Conservation (phyloP, 805 yeast species). For the Yarrowia sp. region DNA sequence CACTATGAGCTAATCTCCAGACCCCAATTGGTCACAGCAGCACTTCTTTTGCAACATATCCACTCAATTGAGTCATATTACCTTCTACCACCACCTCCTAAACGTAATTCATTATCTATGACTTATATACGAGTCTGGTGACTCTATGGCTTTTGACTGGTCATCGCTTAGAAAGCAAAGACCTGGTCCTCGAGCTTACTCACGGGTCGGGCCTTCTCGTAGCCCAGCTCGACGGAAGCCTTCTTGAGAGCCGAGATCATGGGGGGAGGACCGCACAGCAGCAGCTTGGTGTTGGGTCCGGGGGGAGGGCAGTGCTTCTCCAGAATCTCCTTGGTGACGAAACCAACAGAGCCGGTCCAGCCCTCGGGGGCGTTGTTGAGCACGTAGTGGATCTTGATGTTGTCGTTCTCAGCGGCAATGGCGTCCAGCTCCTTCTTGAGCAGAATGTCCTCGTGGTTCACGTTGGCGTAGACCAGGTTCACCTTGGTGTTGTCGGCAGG, state of each 20-base stretch:
- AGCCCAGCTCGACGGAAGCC: slow-evolving; percentile 76
- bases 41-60: too few species aligned
- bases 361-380: slow-evolving; percentile 71
- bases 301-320: slow-evolving; percentile 67
- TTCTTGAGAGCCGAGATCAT: slow-evolving; percentile 86
- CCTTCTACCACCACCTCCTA: too few species aligned
- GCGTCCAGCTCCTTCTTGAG: slow-evolving; percentile 79
- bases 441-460: slow-evolving; percentile 76
- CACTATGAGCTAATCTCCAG: too few species aligned
- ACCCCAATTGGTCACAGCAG: too few species aligned
- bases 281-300: slow-evolving; percentile 65
- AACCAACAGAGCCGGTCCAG: slow-evolving; percentile 89
- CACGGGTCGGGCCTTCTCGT: slow-evolving; percentile 82
- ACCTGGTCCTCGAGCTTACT: slow-evolving; percentile 90
- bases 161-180: slow-evolving; percentile 70
- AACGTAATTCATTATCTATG: slow-evolving; percentile 33
- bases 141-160: not conserved
- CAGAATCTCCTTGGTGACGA: slow-evolving; percentile 76
- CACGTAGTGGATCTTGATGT: slow-evolving; percentile 70
- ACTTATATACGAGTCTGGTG: not conserved
- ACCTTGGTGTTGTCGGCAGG: slow-evolving; percentile 81
- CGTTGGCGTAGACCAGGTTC: slow-evolving; percentile 80
- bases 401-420: slow-evolving; percentile 59
- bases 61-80: too few species aligned
- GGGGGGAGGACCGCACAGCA: slow-evolving; percentile 94